Conservation (phyloP, 1,284 basidiomycete genomes). For the Ustilago tritici region DNA sequence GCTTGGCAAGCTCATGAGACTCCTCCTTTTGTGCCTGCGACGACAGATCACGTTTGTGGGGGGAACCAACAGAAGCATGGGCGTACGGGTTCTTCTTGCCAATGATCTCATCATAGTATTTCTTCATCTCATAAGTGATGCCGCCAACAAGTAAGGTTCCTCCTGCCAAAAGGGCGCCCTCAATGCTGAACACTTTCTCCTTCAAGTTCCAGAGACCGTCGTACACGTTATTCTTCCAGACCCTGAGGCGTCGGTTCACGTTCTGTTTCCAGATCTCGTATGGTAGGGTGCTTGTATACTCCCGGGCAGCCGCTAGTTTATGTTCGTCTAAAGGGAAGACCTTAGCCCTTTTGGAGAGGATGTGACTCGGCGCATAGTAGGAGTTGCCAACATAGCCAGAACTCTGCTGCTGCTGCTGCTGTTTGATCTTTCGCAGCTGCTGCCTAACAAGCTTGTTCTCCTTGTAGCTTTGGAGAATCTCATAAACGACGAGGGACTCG, state of each 20-base stretch:
- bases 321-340: too few species aligned
- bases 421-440: neutral
- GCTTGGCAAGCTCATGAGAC: neutral
- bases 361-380: neutral
- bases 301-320: too few species aligned
- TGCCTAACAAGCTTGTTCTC: constrained; percentile 1
- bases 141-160: too few species aligned
- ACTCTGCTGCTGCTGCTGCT: neutral
- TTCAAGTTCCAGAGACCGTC: too few species aligned
- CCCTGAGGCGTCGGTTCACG: too few species aligned
- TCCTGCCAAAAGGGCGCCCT: too few species aligned
- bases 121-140: too few species aligned
- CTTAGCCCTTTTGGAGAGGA: neutral
- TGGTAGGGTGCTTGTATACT: neutral
- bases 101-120: too few species aligned
- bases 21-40: neutral
- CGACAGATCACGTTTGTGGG: neutral
- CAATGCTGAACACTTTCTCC: too few species aligned
- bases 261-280: neutral
- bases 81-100: neutral
- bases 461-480: neutral
- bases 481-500: neutral
- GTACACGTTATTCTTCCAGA: too few species aligned
- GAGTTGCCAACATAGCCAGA: neutral
- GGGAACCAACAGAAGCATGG: neutral